phyloP scores from a whole-genome alignment of 1,139 yeast species.

The Debaryomyces coudertii region DNA sequence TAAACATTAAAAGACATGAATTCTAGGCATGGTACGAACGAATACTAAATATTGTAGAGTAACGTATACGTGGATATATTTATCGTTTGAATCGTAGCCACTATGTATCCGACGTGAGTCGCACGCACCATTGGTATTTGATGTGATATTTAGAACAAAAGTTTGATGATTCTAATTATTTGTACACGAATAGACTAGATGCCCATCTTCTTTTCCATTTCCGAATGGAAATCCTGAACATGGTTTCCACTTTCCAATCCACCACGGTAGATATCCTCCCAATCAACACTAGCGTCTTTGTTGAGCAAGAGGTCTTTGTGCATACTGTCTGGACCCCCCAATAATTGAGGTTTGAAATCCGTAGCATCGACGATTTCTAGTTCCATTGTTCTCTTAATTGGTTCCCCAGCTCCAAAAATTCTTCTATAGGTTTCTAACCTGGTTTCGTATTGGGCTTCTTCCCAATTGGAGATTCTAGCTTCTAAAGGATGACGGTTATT shows the following conservation, averaged over 20 bases:
- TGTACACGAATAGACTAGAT: slow-evolving; percentile 31
- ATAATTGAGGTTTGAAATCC: slow-evolving; percentile 68
- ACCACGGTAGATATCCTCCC: slow-evolving; percentile 87
- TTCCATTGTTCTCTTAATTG: slow-evolving; percentile 89
- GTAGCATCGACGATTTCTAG: slow-evolving; percentile 70
- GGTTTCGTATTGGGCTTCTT: slow-evolving; percentile 67
- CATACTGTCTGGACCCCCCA: slow-evolving; percentile 58
- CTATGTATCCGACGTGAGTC: background rate
- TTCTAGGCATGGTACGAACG: background rate
- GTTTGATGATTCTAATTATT: background rate
- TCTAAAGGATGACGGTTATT: slow-evolving; percentile 91
- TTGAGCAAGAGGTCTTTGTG: slow-evolving; percentile 80
- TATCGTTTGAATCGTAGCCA: background rate
- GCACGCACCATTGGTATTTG: background rate
- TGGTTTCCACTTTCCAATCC: slow-evolving; percentile 47
- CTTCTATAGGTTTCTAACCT: slow-evolving; percentile 80
- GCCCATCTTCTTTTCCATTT: slow-evolving; percentile 69
- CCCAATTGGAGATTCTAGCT: slow-evolving; percentile 76
- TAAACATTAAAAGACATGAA: background rate
- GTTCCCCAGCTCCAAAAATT: slow-evolving; percentile 90
- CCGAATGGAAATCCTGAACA: slow-evolving; percentile 63
- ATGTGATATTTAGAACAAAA: background rate
- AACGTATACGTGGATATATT: background rate
- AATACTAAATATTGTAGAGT: background rate
- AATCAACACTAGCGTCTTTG: slow-evolving; percentile 75